phyloP scores from a whole-genome alignment of 2,329 filamentous ascomycete species.

The Epichloe gansuensis region DNA sequence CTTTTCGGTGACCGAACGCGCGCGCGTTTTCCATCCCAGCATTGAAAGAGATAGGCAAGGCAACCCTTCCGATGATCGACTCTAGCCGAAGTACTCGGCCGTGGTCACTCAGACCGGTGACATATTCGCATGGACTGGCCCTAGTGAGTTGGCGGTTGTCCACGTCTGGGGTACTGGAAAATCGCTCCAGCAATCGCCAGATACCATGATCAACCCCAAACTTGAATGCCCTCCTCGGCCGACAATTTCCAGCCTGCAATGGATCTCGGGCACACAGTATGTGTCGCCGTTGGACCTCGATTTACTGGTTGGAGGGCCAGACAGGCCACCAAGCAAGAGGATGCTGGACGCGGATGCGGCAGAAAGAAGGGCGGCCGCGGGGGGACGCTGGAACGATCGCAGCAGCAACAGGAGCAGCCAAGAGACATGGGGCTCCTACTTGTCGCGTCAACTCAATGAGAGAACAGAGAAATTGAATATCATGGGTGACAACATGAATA shows the following conservation, averaged over 20 bases:
- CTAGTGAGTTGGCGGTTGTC: conserved; percentile 73
- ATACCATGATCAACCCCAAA: conserved; percentile 68
- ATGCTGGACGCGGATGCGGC: conserved; percentile 71
- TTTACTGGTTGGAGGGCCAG: conserved; percentile 76
- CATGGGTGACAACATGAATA: conserved; percentile 76
- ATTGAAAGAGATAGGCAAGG: conserved; percentile 68
- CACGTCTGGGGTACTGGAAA: conserved; percentile 72
- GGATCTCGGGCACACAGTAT: conserved; percentile 91
- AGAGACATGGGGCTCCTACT: conserved; percentile 66
- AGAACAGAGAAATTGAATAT: conserved; percentile 77
- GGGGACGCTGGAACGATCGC: conserved; percentile 16
- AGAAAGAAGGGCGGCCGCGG: conserved; percentile 51
- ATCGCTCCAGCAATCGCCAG: conserved; percentile 48
- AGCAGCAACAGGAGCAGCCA: conserved; percentile 19
- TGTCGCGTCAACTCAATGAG: conserved; percentile 79
- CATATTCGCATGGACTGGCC: conserved; percentile 78
- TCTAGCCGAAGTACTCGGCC: conserved; percentile 57
- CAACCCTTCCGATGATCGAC: conserved; percentile 59
- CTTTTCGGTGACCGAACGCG: conserved; percentile 72
- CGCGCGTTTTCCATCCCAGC: conserved; percentile 80
- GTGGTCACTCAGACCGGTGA: conserved; percentile 68
- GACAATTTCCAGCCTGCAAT: conserved; percentile 90
- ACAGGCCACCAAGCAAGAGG: conserved; percentile 76
- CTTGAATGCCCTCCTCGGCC: conserved; percentile 66
- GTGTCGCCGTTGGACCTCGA: conserved; percentile 81